Evolutionary conservation across 2,329 filamentous ascomycete species (phyloP).

Genomic region (Aspergillus amoenus): DNA sequence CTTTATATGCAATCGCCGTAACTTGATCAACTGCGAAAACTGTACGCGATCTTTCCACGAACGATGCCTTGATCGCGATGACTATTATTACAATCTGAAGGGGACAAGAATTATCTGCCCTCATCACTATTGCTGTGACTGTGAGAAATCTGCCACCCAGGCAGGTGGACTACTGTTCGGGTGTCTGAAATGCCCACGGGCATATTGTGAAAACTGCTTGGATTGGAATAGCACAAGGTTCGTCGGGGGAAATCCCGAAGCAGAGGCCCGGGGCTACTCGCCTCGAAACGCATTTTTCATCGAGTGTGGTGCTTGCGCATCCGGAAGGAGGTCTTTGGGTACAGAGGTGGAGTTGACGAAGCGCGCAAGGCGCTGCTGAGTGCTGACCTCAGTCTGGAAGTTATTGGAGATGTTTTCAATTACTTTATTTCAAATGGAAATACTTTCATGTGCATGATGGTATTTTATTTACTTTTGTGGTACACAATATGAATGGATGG

Average conservation of each 20-base stretch:
- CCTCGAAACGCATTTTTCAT: conserved; percentile 52
- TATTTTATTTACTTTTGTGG: not conserved
- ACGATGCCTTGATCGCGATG: conserved; percentile 44
- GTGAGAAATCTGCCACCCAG: conserved; percentile 50
- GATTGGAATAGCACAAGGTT: conserved; percentile 49
- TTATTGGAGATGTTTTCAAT: not conserved
- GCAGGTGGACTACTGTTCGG: conserved; percentile 47
- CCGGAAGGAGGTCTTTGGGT: not conserved
- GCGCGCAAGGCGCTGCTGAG: not conserved
- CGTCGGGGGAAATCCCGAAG: conserved; percentile 51
- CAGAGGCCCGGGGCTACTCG: conserved; percentile 50
- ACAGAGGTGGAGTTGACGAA: not conserved
- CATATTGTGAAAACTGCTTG: conserved; percentile 58
- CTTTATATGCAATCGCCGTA: conserved; percentile 13
- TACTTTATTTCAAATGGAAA: not conserved
- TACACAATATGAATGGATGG: not conserved
- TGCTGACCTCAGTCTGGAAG: not conserved
- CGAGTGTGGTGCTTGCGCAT: conserved; percentile 2
- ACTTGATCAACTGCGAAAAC: conserved; percentile 20
- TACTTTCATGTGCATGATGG: not conserved
- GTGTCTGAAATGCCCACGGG: conserved; percentile 56
- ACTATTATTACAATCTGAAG: not conserved
- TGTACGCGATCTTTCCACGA: conserved; percentile 58
- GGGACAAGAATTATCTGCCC: conserved; percentile 48
- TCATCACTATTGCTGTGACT: conserved; percentile 57